A percentile compares a stretch with the other conserved stretches of the same genome.
Conservation (phyloP, 2,329 filamentous ascomycete genomes). For the Pseudopithomyces chartarum region DNA sequence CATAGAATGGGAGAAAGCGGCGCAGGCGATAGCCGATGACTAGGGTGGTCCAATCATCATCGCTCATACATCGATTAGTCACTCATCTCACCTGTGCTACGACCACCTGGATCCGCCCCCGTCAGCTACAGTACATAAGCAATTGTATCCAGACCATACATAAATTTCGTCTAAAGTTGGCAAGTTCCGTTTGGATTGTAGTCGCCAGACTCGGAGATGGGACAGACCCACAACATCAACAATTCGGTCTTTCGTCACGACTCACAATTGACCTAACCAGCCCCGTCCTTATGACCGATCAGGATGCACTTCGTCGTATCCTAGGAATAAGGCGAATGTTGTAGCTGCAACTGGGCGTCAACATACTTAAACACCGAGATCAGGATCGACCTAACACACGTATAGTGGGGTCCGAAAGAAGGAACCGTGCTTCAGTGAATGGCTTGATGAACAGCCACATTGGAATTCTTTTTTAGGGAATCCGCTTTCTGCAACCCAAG, state of each 20-base stretch:
- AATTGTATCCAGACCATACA: not conserved
- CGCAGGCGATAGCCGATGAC: not conserved
- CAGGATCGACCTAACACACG: not conserved
- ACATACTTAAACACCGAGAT: not conserved
- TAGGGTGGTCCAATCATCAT: slow-evolving; percentile 4
- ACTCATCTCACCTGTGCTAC: not conserved
- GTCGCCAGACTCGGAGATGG: not conserved
- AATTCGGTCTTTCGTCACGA: not conserved
- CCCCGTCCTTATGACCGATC: not conserved
- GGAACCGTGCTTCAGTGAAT: not conserved
- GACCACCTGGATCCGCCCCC: not conserved
- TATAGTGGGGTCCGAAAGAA: not conserved
- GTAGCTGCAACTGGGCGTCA: not conserved
- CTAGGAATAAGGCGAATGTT: not conserved
- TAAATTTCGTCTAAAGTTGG: not conserved
- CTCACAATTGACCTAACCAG: not conserved
- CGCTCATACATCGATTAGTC: not conserved
- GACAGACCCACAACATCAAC: not conserved
- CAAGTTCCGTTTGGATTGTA: not conserved
- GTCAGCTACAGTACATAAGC: not conserved
- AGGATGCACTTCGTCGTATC: not conserved
- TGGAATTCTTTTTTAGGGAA: no score
- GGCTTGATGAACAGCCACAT: no score
- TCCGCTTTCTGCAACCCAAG: no score
- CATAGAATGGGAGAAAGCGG: not conserved